Evolutionary conservation across 2,329 filamentous ascomycete species (phyloP).

Genomic region (Diaporthe destruens): DNA sequence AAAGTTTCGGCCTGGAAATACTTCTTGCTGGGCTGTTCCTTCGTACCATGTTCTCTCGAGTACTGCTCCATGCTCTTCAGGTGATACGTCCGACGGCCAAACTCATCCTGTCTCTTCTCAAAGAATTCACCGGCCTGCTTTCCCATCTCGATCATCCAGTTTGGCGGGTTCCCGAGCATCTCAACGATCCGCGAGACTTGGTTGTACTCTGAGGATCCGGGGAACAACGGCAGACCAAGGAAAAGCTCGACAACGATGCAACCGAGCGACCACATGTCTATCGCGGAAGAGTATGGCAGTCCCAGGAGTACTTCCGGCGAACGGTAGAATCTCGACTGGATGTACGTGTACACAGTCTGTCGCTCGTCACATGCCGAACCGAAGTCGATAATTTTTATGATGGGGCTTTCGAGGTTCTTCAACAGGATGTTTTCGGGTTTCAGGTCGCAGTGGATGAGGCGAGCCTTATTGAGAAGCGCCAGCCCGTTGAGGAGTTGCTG

Average conservation of each 20-base stretch:
- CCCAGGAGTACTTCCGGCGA: constrained; percentile 97
- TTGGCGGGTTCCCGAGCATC: constrained; percentile 95
- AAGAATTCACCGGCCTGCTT: constrained; percentile 99
- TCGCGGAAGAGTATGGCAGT: constrained; percentile 95
- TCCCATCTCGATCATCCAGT: constrained; percentile 99
- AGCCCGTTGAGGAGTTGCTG: constrained; percentile 95
- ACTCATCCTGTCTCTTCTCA: constrained; percentile 92
- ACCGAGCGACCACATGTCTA: constrained; percentile 99
- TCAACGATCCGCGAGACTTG: constrained; percentile 97
- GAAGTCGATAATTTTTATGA: constrained; percentile 99
- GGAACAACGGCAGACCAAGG: constrained; percentile 92
- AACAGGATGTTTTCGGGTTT: constrained; percentile 98
- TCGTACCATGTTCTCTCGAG: constrained; percentile 92
- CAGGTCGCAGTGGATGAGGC: constrained; percentile 96
- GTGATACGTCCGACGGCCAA: constrained; percentile 88
- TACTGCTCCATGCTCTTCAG: constrained; percentile 99
- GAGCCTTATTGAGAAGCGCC: constrained; percentile 93
- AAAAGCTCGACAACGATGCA: constrained; percentile 99
- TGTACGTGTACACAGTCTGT: constrained; percentile 99
- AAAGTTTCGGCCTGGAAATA: constrained; percentile 96
- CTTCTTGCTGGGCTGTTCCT: constrained; percentile 99
- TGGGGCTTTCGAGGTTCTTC: constrained; percentile 98
- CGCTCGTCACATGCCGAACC: constrained; percentile 98
- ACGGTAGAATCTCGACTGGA: constrained; percentile 97
- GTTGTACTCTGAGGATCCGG: constrained; percentile 98